A percentile compares a stretch with the other conserved stretches of the same genome.
These are phyloP conservation scores for Diaporthe citriasiana DNA, from an alignment of 2,329 filamentous ascomycete genomes.

Conservation along the genomic window DNA sequence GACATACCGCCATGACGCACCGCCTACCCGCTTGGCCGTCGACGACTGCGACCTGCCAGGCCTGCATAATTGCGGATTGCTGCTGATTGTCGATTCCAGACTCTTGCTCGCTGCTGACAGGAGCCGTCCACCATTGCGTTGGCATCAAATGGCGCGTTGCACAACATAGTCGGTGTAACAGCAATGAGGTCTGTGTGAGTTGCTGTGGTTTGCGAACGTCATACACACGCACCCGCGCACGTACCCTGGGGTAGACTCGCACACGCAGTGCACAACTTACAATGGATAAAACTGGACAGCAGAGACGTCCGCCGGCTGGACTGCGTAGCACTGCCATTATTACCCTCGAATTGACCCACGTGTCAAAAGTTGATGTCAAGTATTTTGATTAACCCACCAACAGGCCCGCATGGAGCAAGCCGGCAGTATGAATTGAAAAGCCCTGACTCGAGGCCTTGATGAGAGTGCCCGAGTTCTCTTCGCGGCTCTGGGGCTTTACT, in stretches of 20 bases:
- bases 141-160: conserved; percentile 12
- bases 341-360: neutral
- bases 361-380: conserved; percentile 3
- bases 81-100: conserved; percentile 9
- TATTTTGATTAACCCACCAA: conserved; percentile 5
- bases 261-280: neutral
- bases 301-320: neutral
- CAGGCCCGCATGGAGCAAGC: neutral
- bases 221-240: neutral
- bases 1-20: conserved; percentile 21
- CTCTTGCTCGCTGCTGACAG: conserved; percentile 34
- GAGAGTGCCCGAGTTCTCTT: neutral
- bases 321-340: conserved; percentile 14
- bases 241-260: too few species aligned
- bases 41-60: too few species aligned
- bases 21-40: conserved; percentile 2
- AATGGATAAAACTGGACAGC: neutral
- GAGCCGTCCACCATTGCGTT: neutral
- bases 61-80: conserved; percentile 3
- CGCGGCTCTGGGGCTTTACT: neutral
- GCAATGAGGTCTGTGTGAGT: neutral
- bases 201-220: conserved; percentile 5
- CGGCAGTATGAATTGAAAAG: neutral
- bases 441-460: conserved; percentile 1
- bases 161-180: conserved; percentile 35